Base-by-base conservation (phyloP, 192 early-diverging fungal genomes). In the Coemansia sp. region DNA sequence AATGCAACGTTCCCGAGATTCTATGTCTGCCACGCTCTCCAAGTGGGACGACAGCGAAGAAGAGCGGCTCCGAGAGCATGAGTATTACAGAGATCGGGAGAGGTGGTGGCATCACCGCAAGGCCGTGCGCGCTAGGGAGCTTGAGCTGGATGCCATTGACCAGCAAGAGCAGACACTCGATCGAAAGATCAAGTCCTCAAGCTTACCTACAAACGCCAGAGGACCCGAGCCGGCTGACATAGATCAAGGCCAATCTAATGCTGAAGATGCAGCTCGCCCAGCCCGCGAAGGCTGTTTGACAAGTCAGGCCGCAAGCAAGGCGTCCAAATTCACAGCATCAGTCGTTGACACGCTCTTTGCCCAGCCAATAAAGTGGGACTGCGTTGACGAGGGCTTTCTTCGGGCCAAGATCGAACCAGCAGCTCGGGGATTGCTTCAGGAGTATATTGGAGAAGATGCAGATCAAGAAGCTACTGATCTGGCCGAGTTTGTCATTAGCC, bases 31-130 rank as follows among this genome's bases (percentile, higher is more conserved):
- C 1, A 59, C 66, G 60, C 61, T 79, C 34, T 62, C 73, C 3
- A 50, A 62, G 26, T 83, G 82, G 82, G 68, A 83, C 39, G 82
- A 83, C 39, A 37, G 33, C 1, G 13, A 61, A 21, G 76, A 83
- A 39, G 69, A 62, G 57, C 39, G 56, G 23, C 14, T 61, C 56
- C 45, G 70, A 42, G 66, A 66, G 7, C 87, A 94, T 28, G 83
- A 89, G 60, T 97, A 88, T 67, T 97, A 91, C 67, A 69, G 87
- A 45, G 91, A 94, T 70, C 73, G 92, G 21, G 45, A 76, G 65
- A 82, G 93, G 51, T 94, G 93, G 93, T 87, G 89, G 87, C 83
- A 85, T 18, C 83, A 69, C 57, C 79, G 92, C 67, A 83, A 85
- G 55, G 65, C 70, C 5, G 75, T 84, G 33, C 78, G 86, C 35